Base-by-base conservation (phyloP, 768 basidiomycete species). In the Pleurotus pulmonarius region DNA sequence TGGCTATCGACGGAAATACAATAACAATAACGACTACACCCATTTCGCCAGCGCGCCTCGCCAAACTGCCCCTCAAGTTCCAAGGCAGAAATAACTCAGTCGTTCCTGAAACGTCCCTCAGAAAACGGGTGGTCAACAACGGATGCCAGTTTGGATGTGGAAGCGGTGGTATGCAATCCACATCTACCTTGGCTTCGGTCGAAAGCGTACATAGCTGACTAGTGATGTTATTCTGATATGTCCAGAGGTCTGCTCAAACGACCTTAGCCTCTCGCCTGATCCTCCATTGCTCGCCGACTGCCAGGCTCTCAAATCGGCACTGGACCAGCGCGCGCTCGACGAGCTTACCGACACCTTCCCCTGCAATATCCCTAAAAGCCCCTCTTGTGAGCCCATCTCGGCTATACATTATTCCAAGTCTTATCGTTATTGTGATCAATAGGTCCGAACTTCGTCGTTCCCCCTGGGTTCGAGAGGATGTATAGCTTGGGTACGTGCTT, bases 401-500 rank as follows among this genome's bases (percentile, higher is more conserved):
- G 12, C 37, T 8, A 2, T 11, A 49, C 9, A 1, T 29, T 47
- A 13, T 47, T 18, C 12, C 13, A 18, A 24, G 18, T 25, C 44
- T 26, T 44, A 18, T 24, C 16, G 6, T 3, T 3, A 3, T 15
- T 55, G 37, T 11, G 20, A 41, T 41, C n/a, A n/a, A n/a, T n/a
- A 59, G 58, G 58, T 24, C 58, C 58, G 13, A 59, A 59, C 43
- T 59, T 56, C 18, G 25, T 43, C 2, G 58, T 59, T 1, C 25
- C 44, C 24, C 53, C 58, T n/a, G 58, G 58, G 4, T 59, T 56
- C 40, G 55, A 59, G 46, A 46, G 46, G 18, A 18, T 29, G 4
- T 59, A 46, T 38, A 48, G 37, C 38, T 37, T 59, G 24, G 58
- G 58, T 12, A 59, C 58, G 9, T 59, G 58, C 38, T 22, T 56